Evolutionary conservation across 352 stramenopile species (phyloP), one percentile per base, ranked within the genome.

Genomic region (Pythium aristosporum): DNA sequence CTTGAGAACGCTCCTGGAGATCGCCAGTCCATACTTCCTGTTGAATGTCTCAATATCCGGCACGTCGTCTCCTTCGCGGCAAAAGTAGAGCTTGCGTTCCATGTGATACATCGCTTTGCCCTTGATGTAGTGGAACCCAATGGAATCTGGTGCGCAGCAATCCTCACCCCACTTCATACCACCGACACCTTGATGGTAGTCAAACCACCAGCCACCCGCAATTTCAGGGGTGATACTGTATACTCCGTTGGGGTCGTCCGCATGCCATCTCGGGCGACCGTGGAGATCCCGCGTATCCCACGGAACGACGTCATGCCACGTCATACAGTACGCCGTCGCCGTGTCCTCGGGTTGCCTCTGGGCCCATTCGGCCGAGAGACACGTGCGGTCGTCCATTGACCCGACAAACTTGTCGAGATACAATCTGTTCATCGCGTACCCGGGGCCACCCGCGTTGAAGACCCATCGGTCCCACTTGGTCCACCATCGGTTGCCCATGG

Each of bases 261-360:
- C 72, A 61, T 92, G 85, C 85, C 85, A 94, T 9, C 85, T 80
- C 57, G 92, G 83, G 9, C 83, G 77, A 16, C 85, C 82, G 34
- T 69, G 61, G 21, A 78, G 53, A 47, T 94, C 85, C 13, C 85
- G 75, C 42, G 85, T 92, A 57, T 92, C 83, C 74, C 79, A 89
- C 2, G 85, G 83, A 39, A 79, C 89, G 4, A 89, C 76, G 63
- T 78, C 64, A 59, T 90, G 59, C 83, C 83, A 94, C 78, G 89
- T 91, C 82, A 94, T 91, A 50, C 85, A 94, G 67, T 91, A 94
- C 60, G 85, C 88, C 48, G 92, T 89, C 36, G 80, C 80, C 39
- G 76, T 78, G 53, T 94, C 85, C 52, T 94, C 83, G 6, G 85
- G 83, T 41, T 91, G 67, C 77, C 83, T 91, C 58, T 83, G 68